Evolutionary conservation across 2,329 filamentous ascomycete species (phyloP), one percentile per base, ranked within the genome.

Genomic region (Neoarthrinium moseri): DNA sequence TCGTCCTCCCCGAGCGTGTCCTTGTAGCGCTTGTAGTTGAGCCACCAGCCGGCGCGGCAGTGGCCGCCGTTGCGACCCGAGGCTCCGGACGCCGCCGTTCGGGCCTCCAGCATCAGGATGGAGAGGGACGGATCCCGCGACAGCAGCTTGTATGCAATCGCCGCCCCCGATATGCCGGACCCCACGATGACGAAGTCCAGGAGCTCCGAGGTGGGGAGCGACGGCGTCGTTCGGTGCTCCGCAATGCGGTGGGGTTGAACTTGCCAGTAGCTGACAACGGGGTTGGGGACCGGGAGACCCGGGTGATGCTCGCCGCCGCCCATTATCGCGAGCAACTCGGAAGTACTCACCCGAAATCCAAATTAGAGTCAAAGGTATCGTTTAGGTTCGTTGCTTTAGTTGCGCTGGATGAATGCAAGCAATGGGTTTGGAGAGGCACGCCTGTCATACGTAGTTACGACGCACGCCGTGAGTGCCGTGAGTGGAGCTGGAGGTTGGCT

Each of bases 11-110:
- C 58, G 36, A 47, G 54, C 1, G 32, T 24, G 2, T 51, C 54
- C 34, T 48, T 35, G 40, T 51, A 49, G 26, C 26, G 20, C 45
- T 51, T 51, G 47, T 53, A 46, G 39, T 40, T 51, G 32, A 47
- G 32, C 50, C 60, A 64, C 32, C 51, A 61, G 5, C 61, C 62
- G 18, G 59, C 53, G 40, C 59, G 57, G 18, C 58, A 61, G 40
- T 67, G 64, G 3, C 65, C 64, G 11, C 67, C 67, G 50, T 70
- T 70, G 17, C 67, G 55, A 2, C 61, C 66, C 6, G 63, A 64
- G 5, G 66, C 66, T 3, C 60, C 65, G 11, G 63, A 65, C 20
- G 61, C 64, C 5, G 64, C 55, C 11, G 59, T 57, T 5, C 65
- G 56, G 1, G 63, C 64, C 43, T 68, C 65, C 4, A 69, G 51